phyloP scores from a whole-genome alignment of 2,329 filamentous ascomycete genomes.

The Fusarium torulosum region DNA sequence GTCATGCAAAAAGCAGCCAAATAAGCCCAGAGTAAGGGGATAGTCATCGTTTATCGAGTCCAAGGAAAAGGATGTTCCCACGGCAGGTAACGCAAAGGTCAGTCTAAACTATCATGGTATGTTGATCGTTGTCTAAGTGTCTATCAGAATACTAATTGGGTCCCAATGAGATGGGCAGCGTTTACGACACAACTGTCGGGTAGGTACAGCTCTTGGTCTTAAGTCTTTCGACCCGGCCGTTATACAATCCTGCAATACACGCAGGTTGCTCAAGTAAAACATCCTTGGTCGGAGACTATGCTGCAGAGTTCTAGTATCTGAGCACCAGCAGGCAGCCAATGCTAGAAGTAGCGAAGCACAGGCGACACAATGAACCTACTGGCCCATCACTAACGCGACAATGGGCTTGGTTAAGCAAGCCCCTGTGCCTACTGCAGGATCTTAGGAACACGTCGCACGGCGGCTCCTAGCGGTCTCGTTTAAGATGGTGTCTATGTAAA shows the following conservation, averaged over 20 bases:
- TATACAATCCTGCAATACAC: neutral
- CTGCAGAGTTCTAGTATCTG: neutral
- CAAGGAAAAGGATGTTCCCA: neutral
- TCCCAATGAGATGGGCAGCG: conserved; percentile 25
- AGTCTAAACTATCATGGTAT: neutral
- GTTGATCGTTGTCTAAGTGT: neutral
- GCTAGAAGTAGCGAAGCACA: conserved; percentile 8
- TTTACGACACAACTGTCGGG: conserved; percentile 19
- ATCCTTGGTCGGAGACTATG: neutral
- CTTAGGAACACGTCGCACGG: conserved; percentile 18
- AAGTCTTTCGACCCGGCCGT: conserved; percentile 3
- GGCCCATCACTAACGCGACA: neutral
- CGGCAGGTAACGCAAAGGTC: conserved; percentile 12
- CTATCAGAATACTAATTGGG: conserved; percentile 18
- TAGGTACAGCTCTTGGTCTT: conserved; percentile 20
- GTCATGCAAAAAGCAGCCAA: conserved; percentile 11
- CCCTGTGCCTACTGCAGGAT: conserved; percentile 19
- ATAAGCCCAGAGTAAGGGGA: neutral
- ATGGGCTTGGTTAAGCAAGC: neutral
- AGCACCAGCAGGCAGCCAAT: neutral
- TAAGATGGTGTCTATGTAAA: neutral
- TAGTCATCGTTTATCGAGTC: neutral
- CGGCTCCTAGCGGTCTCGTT: conserved; percentile 5
- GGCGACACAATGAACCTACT: conserved; percentile 5
- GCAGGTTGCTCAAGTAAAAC: neutral